These are phyloP conservation scores for Penicillium coffeae DNA, from an alignment of 495 filamentous ascomycete genomes.

Conservation along the genomic window DNA sequence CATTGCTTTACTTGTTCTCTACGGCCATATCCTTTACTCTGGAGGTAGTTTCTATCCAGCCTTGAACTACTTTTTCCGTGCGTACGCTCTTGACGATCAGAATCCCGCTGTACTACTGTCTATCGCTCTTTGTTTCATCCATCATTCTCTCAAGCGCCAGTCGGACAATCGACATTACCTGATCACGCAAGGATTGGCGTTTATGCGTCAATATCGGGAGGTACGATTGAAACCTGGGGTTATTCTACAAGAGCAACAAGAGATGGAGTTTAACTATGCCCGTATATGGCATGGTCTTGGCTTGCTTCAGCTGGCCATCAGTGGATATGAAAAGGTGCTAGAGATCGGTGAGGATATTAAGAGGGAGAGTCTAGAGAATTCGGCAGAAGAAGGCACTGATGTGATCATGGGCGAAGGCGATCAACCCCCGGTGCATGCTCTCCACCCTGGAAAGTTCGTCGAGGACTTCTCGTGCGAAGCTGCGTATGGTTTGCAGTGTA, in stretches of 20 bases:
- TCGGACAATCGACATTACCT: constrained; percentile 84
- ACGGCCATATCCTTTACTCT: constrained; percentile 80
- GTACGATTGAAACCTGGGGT: constrained; percentile 39
- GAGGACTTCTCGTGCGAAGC: constrained; percentile 72
- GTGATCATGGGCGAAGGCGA: constrained; percentile 27
- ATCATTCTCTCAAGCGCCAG: constrained; percentile 82
- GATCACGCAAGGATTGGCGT: constrained; percentile 76
- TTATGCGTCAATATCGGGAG: constrained; percentile 73
- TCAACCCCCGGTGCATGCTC: background rate
- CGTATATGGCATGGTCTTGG: constrained; percentile 79
- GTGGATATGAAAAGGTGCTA: constrained; percentile 64
- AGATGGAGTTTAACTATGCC: constrained; percentile 87
- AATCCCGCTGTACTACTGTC: constrained; percentile 75
- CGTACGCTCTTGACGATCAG: constrained; percentile 69
- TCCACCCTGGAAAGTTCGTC: constrained; percentile 21
- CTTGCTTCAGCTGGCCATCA: constrained; percentile 69
- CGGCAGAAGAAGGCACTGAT: constrained; percentile 11
- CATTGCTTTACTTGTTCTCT: constrained; percentile 75
- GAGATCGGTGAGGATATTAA: constrained; percentile 42
- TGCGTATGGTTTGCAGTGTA: constrained; percentile 68
- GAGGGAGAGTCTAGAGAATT: constrained; percentile 16
- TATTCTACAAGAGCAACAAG: constrained; percentile 56
- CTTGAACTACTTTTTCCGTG: constrained; percentile 88
- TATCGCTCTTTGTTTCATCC: constrained; percentile 67
- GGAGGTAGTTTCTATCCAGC: constrained; percentile 76